phyloP scores from a whole-genome alignment of 352 stramenopile species.

The Pythium scleroteichum region DNA sequence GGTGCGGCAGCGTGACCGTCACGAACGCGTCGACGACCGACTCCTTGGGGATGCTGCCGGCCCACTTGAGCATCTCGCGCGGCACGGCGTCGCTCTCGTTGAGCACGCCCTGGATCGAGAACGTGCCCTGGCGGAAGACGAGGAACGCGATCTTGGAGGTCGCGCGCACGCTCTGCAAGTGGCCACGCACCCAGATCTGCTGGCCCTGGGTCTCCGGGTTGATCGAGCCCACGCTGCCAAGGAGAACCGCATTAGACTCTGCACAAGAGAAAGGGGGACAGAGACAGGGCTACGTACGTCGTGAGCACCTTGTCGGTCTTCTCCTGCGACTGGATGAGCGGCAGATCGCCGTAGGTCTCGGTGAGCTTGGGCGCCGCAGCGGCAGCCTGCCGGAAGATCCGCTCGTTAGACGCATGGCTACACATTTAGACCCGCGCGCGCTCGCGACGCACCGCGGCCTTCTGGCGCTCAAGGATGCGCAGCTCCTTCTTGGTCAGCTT shows the following conservation, averaged over 20 bases:
- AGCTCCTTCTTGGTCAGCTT: slow-evolving; percentile 91
- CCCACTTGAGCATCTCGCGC: slow-evolving; percentile 98
- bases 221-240: slow-evolving; percentile 53
- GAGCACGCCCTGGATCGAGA: slow-evolving; percentile 95
- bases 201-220: slow-evolving; percentile 83
- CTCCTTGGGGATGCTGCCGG: slow-evolving; percentile 93
- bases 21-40: slow-evolving; percentile 97
- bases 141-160: slow-evolving; percentile 97
- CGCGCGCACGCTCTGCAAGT: slow-evolving; percentile 94
- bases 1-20: slow-evolving; percentile 84
- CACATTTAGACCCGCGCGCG: slow-evolving; percentile 42
- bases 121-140: slow-evolving; percentile 94
- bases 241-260: too few relatives aligned
- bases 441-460: slow-evolving; percentile 52
- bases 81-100: slow-evolving; percentile 87
- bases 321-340: slow-evolving; percentile 90
- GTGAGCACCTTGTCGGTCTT: slow-evolving; percentile 77
- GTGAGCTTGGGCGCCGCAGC: slow-evolving; percentile 71
- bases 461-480: slow-evolving; percentile 86
- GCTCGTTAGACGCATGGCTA: slow-evolving; percentile 33
- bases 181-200: slow-evolving; percentile 93
- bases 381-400: slow-evolving; percentile 32
- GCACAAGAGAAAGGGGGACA: too few relatives aligned
- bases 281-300: slow-evolving; percentile 40
- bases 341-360: slow-evolving; percentile 86